Conservation (phyloP, 2,329 filamentous ascomycete genomes). For the Macroventuria anomochaeta region DNA sequence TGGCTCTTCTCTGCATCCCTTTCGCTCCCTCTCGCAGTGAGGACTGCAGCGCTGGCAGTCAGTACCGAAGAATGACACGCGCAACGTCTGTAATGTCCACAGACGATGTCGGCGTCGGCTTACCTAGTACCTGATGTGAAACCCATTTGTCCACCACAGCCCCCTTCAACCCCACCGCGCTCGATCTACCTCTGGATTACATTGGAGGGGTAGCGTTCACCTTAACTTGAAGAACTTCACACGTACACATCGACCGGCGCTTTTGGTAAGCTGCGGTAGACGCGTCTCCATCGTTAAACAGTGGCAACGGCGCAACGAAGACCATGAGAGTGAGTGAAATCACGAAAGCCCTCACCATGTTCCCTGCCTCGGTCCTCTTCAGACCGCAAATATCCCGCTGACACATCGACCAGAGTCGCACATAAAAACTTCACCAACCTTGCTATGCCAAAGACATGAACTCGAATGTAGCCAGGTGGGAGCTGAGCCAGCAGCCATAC, state of each 20-base stretch:
- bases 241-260: slow-evolving; percentile 10
- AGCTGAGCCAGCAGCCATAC: slow-evolving; percentile 40
- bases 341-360: slow-evolving; percentile 28
- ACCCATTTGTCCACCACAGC: slow-evolving; percentile 27
- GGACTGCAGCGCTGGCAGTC: slow-evolving; percentile 24
- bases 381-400: slow-evolving; percentile 23
- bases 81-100: slow-evolving; percentile 6
- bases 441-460: slow-evolving; percentile 50
- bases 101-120: slow-evolving; percentile 21
- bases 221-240: not conserved
- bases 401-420: slow-evolving; percentile 31
- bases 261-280: slow-evolving; percentile 15
- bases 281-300: slow-evolving; percentile 19
- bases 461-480: slow-evolving; percentile 45
- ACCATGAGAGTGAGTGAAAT: slow-evolving; percentile 47
- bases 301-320: slow-evolving; percentile 37
- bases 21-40: slow-evolving; percentile 34
- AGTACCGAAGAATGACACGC: slow-evolving; percentile 27
- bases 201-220: not conserved
- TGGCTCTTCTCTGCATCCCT: slow-evolving; percentile 37
- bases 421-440: slow-evolving; percentile 27
- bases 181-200: slow-evolving; percentile 22
- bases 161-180: slow-evolving; percentile 36
- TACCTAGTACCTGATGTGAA: slow-evolving; percentile 31
- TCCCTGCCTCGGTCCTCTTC: not conserved